Evolutionary conservation across 495 filamentous ascomycete genomes (phyloP), one percentile per base, ranked within the genome.

Genomic region (Copromyces sp.): DNA sequence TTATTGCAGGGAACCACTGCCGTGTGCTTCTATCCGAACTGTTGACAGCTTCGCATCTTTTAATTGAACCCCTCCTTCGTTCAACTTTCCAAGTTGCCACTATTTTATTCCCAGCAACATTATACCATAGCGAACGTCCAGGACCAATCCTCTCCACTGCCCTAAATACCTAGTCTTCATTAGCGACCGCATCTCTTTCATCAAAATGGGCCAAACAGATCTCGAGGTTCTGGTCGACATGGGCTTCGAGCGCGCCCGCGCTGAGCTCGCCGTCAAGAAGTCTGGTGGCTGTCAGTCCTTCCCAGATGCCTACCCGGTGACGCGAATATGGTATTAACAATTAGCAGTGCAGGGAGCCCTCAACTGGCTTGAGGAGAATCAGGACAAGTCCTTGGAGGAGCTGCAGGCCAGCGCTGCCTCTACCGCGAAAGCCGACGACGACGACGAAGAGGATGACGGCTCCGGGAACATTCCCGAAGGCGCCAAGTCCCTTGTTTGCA

Each of bases 281-380:
- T 86, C 89, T 40, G 91, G 92, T 69, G 89, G 90, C 69, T 79
- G 94, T 94, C 81, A 83, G 92, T 86, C 24, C 70, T 39, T 39
- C 39, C 69, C 69, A 3, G 38, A 42, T 59, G 53, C 24, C 20
- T 71, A n/a, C 35, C n/a, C 37, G 16, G 44, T n/a, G 35, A 68
- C 45, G 35, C n/a, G 39, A 16, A 39, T 17, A n/a, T 47, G 47
- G 68, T 78, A 70, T 79, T 73, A 35, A 4, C 16, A 11, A 14
- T 12, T 47, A 44, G 24, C 74, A 97, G 93, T 98, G 71, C 90
- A 94, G 80, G 92, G 90, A 76, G 95, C 95, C 71, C 84, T 99
- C 71, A 92, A 95, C 81, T 99, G 96, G 95, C 88, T 99, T 11
- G 95, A 97, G 78, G 85, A 89, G 75, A 97, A 94, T 74, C 89